A percentile compares a stretch with the other conserved stretches of the same genome.
phyloP scores from a whole-genome alignment of 2,329 filamentous ascomycete species.

The Penicillium sumatraense region DNA sequence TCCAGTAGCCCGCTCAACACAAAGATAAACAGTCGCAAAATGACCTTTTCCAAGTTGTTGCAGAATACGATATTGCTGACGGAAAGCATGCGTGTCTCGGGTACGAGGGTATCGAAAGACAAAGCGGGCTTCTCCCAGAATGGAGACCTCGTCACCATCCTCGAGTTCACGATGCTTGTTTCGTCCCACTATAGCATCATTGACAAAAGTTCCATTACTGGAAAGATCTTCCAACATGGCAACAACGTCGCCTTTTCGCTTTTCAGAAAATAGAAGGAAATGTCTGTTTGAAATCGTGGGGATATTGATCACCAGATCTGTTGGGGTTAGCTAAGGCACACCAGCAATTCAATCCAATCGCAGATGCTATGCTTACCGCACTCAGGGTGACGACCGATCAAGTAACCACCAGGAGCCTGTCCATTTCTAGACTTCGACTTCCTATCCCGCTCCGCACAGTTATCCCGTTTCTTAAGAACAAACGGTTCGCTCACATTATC shows the following conservation, averaged over 20 bases:
- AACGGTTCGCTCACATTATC: constrained; percentile 69
- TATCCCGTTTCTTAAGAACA: constrained; percentile 74
- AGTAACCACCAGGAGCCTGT: constrained; percentile 76
- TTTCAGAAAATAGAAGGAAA: constrained; percentile 61
- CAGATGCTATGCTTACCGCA: constrained; percentile 67
- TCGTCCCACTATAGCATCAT: constrained; percentile 85
- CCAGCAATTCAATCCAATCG: constrained; percentile 16
- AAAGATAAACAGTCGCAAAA: constrained; percentile 91
- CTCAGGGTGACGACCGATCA: constrained; percentile 91
- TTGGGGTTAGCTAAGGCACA: too few relatives aligned
- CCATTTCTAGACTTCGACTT: constrained; percentile 45
- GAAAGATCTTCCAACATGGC: constrained; percentile 92
- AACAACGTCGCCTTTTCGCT: constrained; percentile 59
- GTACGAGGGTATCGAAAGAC: constrained; percentile 87
- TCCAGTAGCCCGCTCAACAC: constrained; percentile 82
- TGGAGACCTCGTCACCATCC: constrained; percentile 87
- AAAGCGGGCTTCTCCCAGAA: constrained; percentile 83
- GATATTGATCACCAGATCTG: constrained; percentile 74
- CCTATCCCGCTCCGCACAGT: constrained; percentile 61
- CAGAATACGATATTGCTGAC: constrained; percentile 81
- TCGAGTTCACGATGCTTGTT: constrained; percentile 89
- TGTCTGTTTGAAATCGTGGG: constrained; percentile 83
- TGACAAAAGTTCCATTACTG: constrained; percentile 95
- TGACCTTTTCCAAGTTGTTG: constrained; percentile 92
- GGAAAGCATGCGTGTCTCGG: constrained; percentile 75